These are phyloP conservation scores for Suillus tomentosus DNA, from an alignment of 768 basidiomycete genomes.

Conservation along the genomic window DNA sequence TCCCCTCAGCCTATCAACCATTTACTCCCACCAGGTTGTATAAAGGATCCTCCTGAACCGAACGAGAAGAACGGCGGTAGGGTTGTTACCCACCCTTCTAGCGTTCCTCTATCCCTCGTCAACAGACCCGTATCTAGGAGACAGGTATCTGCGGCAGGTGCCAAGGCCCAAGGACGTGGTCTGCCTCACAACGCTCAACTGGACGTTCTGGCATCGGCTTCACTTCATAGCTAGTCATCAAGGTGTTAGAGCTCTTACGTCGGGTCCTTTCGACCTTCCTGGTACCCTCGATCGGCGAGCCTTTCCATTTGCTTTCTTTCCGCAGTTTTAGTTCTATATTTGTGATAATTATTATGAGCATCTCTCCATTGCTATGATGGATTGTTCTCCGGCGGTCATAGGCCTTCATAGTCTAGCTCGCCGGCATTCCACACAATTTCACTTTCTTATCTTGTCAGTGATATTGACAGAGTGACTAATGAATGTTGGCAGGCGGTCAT, in stretches of 20 bases:
- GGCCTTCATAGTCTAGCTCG: neutral
- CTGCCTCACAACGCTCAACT: no score
- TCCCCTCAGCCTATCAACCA: no score
- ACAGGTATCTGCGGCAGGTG: no score
- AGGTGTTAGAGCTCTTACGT: neutral
- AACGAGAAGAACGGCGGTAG: no score
- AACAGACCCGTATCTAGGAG: no score
- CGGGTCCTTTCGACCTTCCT: neutral
- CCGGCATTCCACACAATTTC: neutral
- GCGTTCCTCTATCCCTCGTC: no score
- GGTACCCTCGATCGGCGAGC: neutral
- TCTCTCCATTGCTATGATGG: neutral
- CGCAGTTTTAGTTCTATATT: neutral
- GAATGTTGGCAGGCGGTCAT: constrained; percentile 50
- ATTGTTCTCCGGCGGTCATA: neutral
- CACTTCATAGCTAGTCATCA: no score
- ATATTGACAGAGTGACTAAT: neutral
- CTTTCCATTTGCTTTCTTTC: neutral
- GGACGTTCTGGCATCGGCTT: no score
- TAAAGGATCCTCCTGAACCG: no score
- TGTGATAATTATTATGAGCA: neutral
- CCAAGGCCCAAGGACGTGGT: no score
- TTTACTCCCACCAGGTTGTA: no score
- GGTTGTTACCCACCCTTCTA: no score
- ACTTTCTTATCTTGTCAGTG: neutral